phyloP scores from a whole-genome alignment of 306 rosid genomes.

The Trifolium repens region DNA sequence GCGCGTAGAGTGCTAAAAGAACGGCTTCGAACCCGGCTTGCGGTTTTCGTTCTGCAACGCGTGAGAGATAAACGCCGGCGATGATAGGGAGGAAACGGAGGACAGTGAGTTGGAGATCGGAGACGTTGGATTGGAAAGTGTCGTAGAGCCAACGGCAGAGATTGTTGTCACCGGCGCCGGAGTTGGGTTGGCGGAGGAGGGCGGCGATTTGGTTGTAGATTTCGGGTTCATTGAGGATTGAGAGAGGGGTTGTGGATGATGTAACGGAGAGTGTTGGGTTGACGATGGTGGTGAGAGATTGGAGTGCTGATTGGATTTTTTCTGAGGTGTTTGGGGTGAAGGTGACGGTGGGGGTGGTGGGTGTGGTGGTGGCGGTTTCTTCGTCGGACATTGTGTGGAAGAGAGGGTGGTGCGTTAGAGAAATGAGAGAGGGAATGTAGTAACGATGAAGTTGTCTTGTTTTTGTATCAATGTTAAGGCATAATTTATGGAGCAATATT shows the following conservation, averaged over 20 bases:
- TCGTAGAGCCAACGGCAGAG: conserved; percentile 94
- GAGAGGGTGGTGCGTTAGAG: background rate
- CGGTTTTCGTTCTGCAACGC: conserved; percentile 52
- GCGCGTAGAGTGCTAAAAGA: conserved; percentile 70
- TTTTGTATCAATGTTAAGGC: background rate
- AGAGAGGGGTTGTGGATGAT: conserved; percentile 41
- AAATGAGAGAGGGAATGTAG: background rate
- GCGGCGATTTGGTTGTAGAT: conserved; percentile 51
- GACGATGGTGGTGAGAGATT: conserved; percentile 61
- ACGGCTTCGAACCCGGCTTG: conserved; percentile 85
- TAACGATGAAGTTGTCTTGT: background rate
- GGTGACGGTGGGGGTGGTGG: background rate
- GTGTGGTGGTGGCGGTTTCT: conserved; percentile 2
- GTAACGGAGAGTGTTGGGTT: conserved; percentile 44
- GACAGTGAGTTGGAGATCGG: conserved; percentile 67
- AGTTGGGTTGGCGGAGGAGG: conserved; percentile 69
- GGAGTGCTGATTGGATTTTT: conserved; percentile 47
- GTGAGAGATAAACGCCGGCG: conserved; percentile 70
- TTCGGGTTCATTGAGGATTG: conserved; percentile 56
- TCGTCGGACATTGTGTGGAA: conserved; percentile 40
- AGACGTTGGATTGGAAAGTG: conserved; percentile 66
- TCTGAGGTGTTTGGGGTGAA: conserved; percentile 3
- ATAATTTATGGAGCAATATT: background rate
- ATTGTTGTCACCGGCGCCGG: conserved; percentile 75
- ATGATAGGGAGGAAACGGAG: conserved; percentile 73